These are phyloP conservation scores for Pisolithus orientalis DNA, from an alignment of 768 basidiomycete species.

Conservation along the genomic window DNA sequence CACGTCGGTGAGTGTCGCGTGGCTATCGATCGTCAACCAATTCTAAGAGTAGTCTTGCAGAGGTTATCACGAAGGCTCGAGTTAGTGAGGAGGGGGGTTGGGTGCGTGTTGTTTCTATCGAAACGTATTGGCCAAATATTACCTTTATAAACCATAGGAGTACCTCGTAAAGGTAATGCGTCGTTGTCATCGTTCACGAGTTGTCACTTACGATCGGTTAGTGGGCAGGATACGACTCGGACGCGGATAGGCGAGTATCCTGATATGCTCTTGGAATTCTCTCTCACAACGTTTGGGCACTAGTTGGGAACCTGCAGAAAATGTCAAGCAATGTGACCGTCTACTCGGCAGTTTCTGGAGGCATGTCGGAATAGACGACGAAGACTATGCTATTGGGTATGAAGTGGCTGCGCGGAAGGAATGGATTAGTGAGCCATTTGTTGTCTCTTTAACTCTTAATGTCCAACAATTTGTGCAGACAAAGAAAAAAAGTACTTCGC, in stretches of 20 bases:
- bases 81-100: conserved; percentile 44
- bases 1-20: conserved; percentile 39
- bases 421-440: conserved; percentile 51
- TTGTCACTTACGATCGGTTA: conserved; percentile 20
- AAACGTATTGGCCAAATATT: background rate
- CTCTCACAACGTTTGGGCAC: background rate
- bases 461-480: conserved; percentile 18
- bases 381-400: conserved; percentile 47
- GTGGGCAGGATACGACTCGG: conserved; percentile 63
- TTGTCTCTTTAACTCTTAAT: background rate
- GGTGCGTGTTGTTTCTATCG: conserved; percentile 32
- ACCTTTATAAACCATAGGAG: conserved; percentile 34
- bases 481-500: conserved; percentile 35
- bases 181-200: background rate
- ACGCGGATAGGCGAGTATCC: conserved; percentile 45
- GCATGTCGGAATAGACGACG: conserved; percentile 50
- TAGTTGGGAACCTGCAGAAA: conserved; percentile 67
- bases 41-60: conserved; percentile 25
- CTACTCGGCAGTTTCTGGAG: conserved; percentile 61
- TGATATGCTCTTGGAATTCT: background rate
- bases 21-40: background rate
- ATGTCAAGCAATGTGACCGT: conserved; percentile 51
- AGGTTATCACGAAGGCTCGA: conserved; percentile 56
- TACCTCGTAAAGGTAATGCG: conserved; percentile 58
- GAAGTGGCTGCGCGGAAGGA: conserved; percentile 33